A percentile compares a stretch with the other conserved stretches of the same genome.
phyloP scores from a whole-genome alignment of 2,329 filamentous ascomycete genomes.

The Clarireedia homoeocarpa region DNA sequence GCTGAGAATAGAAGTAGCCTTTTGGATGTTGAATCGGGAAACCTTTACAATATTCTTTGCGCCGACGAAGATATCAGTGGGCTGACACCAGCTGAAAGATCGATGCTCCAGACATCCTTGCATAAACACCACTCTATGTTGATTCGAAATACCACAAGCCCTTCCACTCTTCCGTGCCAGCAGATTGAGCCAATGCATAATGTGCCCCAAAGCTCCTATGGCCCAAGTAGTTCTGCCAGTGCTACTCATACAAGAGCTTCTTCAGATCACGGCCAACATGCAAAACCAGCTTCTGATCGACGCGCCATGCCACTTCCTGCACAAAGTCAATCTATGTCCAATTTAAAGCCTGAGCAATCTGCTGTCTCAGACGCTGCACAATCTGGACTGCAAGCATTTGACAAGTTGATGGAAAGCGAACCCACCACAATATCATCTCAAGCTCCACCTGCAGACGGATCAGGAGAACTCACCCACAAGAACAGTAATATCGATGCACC shows the following conservation, averaged over 20 bases:
- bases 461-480: not conserved
- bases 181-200: not conserved
- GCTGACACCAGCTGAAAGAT: not conserved
- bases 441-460: not conserved
- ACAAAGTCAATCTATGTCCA: not conserved
- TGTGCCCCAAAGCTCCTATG: not conserved
- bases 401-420: not conserved
- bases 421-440: not conserved
- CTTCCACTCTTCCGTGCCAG: not conserved
- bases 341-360: not conserved
- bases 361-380: not conserved
- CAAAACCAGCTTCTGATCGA: not conserved
- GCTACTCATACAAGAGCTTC: not conserved
- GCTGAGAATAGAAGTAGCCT: not conserved
- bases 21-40: not conserved
- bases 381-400: not conserved
- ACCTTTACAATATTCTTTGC: slow-evolving; percentile 1
- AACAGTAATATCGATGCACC: not conserved
- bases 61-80: not conserved
- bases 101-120: not conserved
- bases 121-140: not conserved
- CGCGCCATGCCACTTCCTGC: not conserved
- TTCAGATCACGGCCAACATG: not conserved
- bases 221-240: not conserved
- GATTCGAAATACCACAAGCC: not conserved